These are phyloP conservation scores for Diaporthe batatas DNA, from an alignment of 2,329 filamentous ascomycete species.

Conservation along the genomic window DNA sequence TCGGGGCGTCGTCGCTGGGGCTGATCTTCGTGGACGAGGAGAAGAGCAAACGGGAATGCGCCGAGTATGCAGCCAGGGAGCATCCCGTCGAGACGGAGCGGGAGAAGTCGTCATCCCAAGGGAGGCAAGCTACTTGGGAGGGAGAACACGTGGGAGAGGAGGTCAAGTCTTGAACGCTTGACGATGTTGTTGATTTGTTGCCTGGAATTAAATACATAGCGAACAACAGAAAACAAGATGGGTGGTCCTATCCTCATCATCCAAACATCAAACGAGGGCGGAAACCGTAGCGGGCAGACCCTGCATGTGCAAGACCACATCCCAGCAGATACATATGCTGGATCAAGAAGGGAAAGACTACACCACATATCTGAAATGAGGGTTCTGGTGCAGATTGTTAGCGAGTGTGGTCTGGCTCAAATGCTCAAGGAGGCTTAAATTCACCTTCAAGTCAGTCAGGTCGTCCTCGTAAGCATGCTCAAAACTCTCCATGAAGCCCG, in stretches of 20 bases:
- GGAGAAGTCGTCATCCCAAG: not conserved
- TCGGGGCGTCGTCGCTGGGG: constrained; percentile 2
- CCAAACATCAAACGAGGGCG: not conserved
- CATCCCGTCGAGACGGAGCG: not conserved
- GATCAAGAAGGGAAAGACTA: not conserved
- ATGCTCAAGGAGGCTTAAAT: not conserved
- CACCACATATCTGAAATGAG: constrained; percentile 16
- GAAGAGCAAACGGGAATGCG: constrained; percentile 12
- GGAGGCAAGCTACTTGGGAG: not conserved
- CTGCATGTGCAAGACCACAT: not conserved
- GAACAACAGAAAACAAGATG: not conserved
- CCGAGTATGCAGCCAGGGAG: not conserved
- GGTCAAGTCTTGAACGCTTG: not conserved
- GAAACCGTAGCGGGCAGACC: not conserved
- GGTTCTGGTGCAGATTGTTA: constrained; percentile 3
- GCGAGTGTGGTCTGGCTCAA: not conserved
- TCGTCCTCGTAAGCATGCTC: constrained; percentile 67
- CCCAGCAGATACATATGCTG: too few species aligned
- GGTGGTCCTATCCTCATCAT: too few species aligned
- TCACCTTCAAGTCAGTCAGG: constrained; percentile 58
- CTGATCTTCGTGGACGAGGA: constrained; percentile 17
- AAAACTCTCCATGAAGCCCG: constrained; percentile 60
- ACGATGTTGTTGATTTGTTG: not conserved
- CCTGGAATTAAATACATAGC: not conserved
- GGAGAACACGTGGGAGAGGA: not conserved